Percentiles rank a stretch among this genome's conserved stretches.
phyloP scores from a whole-genome alignment of 768 basidiomycete genomes.

The Mycena alexandri region DNA sequence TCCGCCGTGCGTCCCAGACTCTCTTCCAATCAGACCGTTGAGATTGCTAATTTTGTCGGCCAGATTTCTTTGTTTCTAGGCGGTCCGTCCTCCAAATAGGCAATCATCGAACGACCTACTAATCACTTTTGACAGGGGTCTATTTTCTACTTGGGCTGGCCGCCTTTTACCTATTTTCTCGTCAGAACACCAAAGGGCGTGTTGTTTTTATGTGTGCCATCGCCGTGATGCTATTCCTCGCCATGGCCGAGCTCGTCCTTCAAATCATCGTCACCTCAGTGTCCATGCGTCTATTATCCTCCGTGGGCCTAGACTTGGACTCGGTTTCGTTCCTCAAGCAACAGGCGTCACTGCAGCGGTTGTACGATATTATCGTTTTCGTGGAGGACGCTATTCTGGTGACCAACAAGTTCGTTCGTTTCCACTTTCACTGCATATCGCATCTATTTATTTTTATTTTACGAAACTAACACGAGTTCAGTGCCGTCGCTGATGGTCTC shows the following conservation, averaged over 20 bases:
- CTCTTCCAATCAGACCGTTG: not conserved
- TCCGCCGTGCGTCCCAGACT: slow-evolving; percentile 6
- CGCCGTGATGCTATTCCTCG: slow-evolving; percentile 10
- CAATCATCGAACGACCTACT: not conserved
- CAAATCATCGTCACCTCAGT: slow-evolving; percentile 1
- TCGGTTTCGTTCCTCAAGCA: not conserved
- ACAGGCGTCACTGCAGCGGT: not conserved
- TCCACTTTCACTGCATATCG: no score
- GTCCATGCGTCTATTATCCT: not conserved
- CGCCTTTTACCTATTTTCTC: slow-evolving; percentile 16
- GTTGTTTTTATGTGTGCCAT: slow-evolving; percentile 15
- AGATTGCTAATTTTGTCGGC: not conserved
- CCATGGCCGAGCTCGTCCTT: slow-evolving; percentile 4
- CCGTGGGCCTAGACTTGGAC: not conserved
- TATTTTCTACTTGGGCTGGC: slow-evolving; percentile 6
- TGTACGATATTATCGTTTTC: not conserved
- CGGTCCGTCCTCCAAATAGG: not conserved
- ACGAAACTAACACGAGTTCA: not conserved
- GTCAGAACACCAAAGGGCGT: slow-evolving; percentile 4
- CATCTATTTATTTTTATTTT: not conserved
- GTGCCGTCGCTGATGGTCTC: slow-evolving; percentile 23
- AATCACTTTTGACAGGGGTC: slow-evolving; percentile 4
- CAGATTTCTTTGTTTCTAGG: slow-evolving; percentile 10
- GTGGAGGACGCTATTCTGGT: slow-evolving; percentile 11
- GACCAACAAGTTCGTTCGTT: slow-evolving; percentile 19